Evolutionary conservation across 495 filamentous ascomycete genomes (phyloP), one percentile per base, ranked within the genome.

Genomic region (Lophium mytilinum): DNA sequence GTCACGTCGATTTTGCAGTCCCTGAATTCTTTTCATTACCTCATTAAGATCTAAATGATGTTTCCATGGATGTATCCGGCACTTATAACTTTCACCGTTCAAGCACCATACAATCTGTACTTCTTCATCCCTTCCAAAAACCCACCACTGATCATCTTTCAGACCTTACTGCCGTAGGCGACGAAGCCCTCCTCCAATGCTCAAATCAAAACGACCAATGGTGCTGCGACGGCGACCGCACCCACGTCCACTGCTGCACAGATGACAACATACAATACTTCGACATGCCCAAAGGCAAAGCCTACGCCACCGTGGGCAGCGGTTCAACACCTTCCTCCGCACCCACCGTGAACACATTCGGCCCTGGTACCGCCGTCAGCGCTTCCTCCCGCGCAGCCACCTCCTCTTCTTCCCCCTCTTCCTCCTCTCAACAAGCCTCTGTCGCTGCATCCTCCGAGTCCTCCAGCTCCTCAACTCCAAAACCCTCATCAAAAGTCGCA

Each of bases 211-310:
- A 58, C 58, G 55, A 65, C 43, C 53, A 65, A 58, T 65, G 57
- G 57, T 65, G 62, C 55, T 65, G 62, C 57, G 50, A 65, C 48
- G 62, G 51, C 58, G 54, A 65, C 36, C 12, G n/a, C 1, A 14
- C n/a, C 4, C 30, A 61, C 36, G 58, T 60, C 9, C 19, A 65
- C 18, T 65, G 63, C 52, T 65, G 63, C 41, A 40, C 50, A 1
- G 55, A 58, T 12, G 21, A 10, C 8, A 55, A 50, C 24, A 30
- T 36, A 0, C 30, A 49, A 3, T 62, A 62, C 59, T 65, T 62
- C 49, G 35, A 42, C 33, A 55, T 65, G 10, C 9, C 14, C 4
- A 36, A 62, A 14, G 63, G 63, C 40, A 47, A 52, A 21, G 45
- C 47, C 5, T 65, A 58, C 39, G 58, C 58, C 3, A 56, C 58